Conservation (phyloP, 441 rosid species). For the Adansonia rubrostipa region DNA sequence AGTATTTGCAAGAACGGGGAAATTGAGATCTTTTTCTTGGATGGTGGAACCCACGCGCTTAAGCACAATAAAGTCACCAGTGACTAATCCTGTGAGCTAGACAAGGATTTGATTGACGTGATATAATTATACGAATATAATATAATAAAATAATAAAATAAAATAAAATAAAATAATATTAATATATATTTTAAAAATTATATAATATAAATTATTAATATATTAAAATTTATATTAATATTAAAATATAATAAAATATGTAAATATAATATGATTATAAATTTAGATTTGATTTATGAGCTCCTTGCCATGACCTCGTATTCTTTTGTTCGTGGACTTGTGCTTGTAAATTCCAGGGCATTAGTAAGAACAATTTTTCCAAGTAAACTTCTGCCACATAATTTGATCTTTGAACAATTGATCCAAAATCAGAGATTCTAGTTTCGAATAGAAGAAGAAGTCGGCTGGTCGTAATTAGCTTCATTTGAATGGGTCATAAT, state of each 20-base stretch:
- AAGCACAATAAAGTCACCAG: slow-evolving; percentile 27
- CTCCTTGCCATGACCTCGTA: slow-evolving; percentile 23
- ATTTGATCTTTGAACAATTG: slow-evolving; percentile 11
- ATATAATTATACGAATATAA: too few relatives aligned
- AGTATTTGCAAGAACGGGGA: not conserved
- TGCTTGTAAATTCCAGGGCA: slow-evolving; percentile 44
- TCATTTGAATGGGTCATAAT: slow-evolving; percentile 15
- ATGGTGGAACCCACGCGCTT: slow-evolving; percentile 63
- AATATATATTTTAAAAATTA: too few relatives aligned
- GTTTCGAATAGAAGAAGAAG: not conserved
- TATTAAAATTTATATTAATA: too few relatives aligned
- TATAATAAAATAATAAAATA: too few relatives aligned
- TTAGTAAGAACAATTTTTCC: not conserved
- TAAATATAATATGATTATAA: too few relatives aligned
- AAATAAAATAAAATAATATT: too few relatives aligned
- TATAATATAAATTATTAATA: too few relatives aligned
- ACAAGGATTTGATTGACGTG: not conserved
- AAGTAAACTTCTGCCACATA: not conserved
- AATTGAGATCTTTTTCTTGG: not conserved
- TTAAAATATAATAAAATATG: too few relatives aligned
- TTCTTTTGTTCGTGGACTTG: slow-evolving; percentile 33
- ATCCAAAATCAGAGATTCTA: not conserved
- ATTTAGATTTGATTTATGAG: not conserved
- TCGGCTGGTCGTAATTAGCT: not conserved
- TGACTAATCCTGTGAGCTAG: not conserved